Evolutionary conservation across 2,329 filamentous ascomycete species (phyloP).

Genomic region (Aspergillus texensis): DNA sequence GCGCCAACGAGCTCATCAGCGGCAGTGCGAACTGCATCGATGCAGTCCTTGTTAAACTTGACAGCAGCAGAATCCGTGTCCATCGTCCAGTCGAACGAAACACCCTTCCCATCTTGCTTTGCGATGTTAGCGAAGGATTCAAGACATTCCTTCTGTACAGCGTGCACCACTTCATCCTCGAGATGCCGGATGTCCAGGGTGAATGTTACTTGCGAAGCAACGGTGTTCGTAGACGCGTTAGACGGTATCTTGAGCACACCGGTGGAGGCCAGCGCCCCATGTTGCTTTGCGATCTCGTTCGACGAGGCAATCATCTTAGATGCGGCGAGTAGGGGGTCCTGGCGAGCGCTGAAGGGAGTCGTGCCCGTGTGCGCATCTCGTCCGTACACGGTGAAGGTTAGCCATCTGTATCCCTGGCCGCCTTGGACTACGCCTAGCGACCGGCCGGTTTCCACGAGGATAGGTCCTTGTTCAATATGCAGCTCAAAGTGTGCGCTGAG

Average conservation of each 20-base stretch:
- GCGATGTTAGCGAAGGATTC: constrained; percentile 60
- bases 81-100: constrained; percentile 56
- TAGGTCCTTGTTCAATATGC: constrained; percentile 78
- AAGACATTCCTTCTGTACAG: constrained; percentile 58
- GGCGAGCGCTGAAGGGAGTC: constrained; percentile 63
- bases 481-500: constrained; percentile 78
- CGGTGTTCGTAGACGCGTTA: constrained; percentile 66
- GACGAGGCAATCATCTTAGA: constrained; percentile 66
- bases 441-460: constrained; percentile 63
- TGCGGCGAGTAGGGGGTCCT: constrained; percentile 66
- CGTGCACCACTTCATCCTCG: constrained; percentile 56
- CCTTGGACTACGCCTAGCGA: constrained; percentile 69
- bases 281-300: constrained; percentile 60
- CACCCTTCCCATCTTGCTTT: constrained; percentile 53
- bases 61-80: constrained; percentile 62
- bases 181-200: constrained; percentile 66
- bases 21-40: constrained; percentile 60
- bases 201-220: constrained; percentile 65
- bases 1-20: constrained; percentile 58
- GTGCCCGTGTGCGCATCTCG: constrained; percentile 72
- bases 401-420: constrained; percentile 72
- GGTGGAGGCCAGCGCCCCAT: constrained; percentile 64
- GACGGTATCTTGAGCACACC: constrained; percentile 65
- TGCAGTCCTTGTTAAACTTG: constrained; percentile 64
- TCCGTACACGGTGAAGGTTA: constrained; percentile 64